Conservation (phyloP, 306 rosid species). For the Abrus pulchellus region DNA sequence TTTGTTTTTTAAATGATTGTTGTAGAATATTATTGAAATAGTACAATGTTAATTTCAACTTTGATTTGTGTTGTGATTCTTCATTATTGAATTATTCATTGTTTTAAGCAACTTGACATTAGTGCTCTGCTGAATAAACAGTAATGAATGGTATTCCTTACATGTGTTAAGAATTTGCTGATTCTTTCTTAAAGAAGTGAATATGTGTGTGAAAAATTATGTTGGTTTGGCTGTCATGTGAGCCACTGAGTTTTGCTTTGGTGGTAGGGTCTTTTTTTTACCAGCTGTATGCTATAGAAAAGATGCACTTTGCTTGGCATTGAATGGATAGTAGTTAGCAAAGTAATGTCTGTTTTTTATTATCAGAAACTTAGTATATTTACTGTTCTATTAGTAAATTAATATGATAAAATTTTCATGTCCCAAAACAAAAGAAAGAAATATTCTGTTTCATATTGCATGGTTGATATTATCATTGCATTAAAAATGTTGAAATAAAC, state of each 20-base stretch:
- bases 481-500: conserved; percentile 21
- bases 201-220: not conserved
- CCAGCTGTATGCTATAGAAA: not conserved
- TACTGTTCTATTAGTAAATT: too few species aligned
- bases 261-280: not conserved
- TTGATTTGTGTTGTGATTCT: too few species aligned
- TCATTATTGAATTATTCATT: too few species aligned
- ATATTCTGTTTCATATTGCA: not conserved
- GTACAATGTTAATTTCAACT: too few species aligned
- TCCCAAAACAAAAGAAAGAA: conserved; percentile 1
- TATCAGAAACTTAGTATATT: not conserved
- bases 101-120: too few species aligned
- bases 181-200: too few species aligned
- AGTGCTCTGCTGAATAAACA: not conserved
- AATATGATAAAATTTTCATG: not conserved
- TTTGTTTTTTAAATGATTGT: too few species aligned
- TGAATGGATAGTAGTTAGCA: not conserved
- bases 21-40: too few species aligned
- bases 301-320: too few species aligned
- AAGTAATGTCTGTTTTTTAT: conserved; percentile 1
- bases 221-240: conserved; percentile 12
- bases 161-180: not conserved
- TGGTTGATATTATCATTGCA: not conserved
- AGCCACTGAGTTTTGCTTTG: not conserved
- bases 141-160: not conserved